Conservation (phyloP, 768 basidiomycete species). For the Leccinum variicolor region DNA sequence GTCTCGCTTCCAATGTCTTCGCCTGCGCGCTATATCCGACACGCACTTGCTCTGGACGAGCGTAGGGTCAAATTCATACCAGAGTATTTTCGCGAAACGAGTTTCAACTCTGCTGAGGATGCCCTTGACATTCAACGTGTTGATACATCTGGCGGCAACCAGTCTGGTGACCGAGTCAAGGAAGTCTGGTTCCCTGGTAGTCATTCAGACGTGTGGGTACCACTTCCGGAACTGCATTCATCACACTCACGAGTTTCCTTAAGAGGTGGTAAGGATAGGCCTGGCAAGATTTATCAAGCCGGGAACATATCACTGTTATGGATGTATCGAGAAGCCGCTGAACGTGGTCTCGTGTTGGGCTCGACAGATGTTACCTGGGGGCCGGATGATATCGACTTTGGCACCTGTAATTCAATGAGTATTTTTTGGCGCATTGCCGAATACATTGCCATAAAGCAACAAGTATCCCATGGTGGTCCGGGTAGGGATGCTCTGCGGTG, state of each 20-base stretch:
- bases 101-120: not conserved
- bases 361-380: conserved; percentile 16
- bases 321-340: not conserved
- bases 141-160: not conserved
- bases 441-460: conserved; percentile 12
- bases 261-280: conserved; percentile 13
- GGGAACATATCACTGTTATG: not conserved
- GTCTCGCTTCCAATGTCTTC: conserved; percentile 49
- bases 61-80: not conserved
- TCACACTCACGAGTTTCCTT: not conserved
- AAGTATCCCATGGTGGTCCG: not conserved
- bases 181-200: not conserved
- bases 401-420: conserved; percentile 12
- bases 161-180: conserved; percentile 26
- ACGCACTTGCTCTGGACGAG: not conserved
- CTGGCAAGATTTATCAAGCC: not conserved
- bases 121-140: not conserved
- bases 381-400: conserved; percentile 15
- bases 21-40: conserved; percentile 31
- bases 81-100: conserved; percentile 18
- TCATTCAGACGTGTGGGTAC: conserved; percentile 23
- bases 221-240: not conserved
- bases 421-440: conserved; percentile 3
- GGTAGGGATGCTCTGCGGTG: conserved; percentile 7
- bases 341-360: conserved; percentile 4